Percentiles rank a stretch among this genome's conserved stretches.
Conservation (phyloP, 2,329 filamentous ascomycete genomes). For the Cephalotrichum gorgonifer region DNA sequence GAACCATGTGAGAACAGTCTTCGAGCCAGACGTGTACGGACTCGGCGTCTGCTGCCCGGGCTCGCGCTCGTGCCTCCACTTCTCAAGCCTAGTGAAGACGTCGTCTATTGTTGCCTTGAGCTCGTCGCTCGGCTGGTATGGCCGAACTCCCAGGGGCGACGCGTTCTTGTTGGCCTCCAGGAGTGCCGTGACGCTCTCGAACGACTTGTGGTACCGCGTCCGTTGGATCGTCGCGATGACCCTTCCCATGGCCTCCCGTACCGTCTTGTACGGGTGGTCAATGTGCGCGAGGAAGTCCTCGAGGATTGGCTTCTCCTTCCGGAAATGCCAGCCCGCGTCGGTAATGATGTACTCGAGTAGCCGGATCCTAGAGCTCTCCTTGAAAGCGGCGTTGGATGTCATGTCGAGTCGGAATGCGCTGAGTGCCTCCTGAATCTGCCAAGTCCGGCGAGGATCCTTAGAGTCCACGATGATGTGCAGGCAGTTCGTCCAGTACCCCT, state of each 20-base stretch:
- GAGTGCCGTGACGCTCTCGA: constrained; percentile 65
- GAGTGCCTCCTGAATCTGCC: constrained; percentile 76
- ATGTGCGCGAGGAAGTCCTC: constrained; percentile 84
- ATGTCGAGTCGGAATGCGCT: constrained; percentile 85
- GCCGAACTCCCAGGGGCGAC: constrained; percentile 74
- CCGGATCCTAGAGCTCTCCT: constrained; percentile 93
- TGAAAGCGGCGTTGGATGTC: constrained; percentile 93
- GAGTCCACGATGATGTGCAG: constrained; percentile 80
- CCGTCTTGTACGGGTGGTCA: constrained; percentile 95
- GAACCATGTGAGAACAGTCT: constrained; percentile 92
- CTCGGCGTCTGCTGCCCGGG: constrained; percentile 90
- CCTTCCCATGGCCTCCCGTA: constrained; percentile 86
- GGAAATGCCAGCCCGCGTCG: constrained; percentile 94
- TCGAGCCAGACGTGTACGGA: constrained; percentile 89
- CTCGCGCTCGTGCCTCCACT: constrained; percentile 74
- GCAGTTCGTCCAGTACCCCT: constrained; percentile 90
- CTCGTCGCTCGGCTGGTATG: constrained; percentile 69
- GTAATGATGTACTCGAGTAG: constrained; percentile 79
- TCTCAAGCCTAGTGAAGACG: constrained; percentile 70
- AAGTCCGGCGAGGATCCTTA: constrained; percentile 79
- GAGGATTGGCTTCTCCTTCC: constrained; percentile 75
- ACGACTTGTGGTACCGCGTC: constrained; percentile 89
- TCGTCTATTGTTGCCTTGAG: constrained; percentile 62
- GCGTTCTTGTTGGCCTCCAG: constrained; percentile 68
- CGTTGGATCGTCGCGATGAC: constrained; percentile 83